Base-by-base conservation (phyloP, 2,329 filamentous ascomycete species). In the Ophiostoma fasciatum region DNA sequence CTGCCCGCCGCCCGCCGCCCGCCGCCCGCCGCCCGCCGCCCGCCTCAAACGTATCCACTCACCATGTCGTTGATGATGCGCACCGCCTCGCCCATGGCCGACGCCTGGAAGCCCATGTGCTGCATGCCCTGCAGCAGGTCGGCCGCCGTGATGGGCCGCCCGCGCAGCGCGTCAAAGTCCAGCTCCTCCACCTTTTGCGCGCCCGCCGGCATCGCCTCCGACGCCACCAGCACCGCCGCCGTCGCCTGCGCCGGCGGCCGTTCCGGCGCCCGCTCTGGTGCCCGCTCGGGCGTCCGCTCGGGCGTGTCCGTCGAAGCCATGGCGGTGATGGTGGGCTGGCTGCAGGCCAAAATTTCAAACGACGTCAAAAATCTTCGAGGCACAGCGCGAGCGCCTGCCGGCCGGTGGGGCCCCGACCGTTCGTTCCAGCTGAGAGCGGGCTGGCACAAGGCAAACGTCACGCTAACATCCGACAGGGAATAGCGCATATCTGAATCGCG, bases 41-140 rank as follows among this genome's bases (percentile, higher is more conserved):
- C 29, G 8, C 19, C 25, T 14, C 7, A 2, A 18, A 18, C 21
- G n/a, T 30, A 61, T 52, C 63, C 10, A n/a, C 29, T 9, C n/a
- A 93, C 85, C 90, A 98, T 98, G 43, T 83, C 77, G 52, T 98
- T 90, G 55, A 98, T 85, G 51, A 96, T 93, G 41, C 81, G 71
- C 43, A 90, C 77, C 11, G 88, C 90, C 51, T 93, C 83, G 23
- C 78, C 80, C 47, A 94, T 78, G 15, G 83, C 78, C 21, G 68
- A 68, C 12, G 69, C 68, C 45, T 71, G 68, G 46, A 73, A 73
- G 66, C 88, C 90, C 79, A 93, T 94, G 56, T 76, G 68, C 37
- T 71, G 71, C 78, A 96, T 90, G 41, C 78, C 78, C 37, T 75
- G 65, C 18, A 90, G 70, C 45, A 98, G 67, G 53, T 94, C 82